Evolutionary conservation across 2,329 filamentous ascomycete species (phyloP), one percentile per base, ranked within the genome.

Genomic region (Escovopsis sp.): DNA sequence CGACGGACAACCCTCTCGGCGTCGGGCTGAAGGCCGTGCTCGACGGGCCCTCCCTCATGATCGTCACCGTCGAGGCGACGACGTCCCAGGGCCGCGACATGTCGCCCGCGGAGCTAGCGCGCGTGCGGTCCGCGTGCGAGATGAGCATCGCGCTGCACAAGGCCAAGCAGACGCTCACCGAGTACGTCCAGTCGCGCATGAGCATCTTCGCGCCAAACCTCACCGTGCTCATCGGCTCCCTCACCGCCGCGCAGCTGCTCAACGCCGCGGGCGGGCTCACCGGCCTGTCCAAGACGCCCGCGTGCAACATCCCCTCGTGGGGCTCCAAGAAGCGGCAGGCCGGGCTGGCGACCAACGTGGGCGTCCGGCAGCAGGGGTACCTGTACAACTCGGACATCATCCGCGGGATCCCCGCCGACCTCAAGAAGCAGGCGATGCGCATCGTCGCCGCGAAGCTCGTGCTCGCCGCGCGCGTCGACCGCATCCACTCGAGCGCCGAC

Each of bases 171-270:
- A 81, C 77, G 1, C 68, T 98, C 36, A 93, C 84, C 2, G 80
- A 90, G 53, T 98, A 94, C 50, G 90, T 98, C 13, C 84, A 94
- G 58, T 94, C 88, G 26, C 82, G 90, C 41, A 96, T 98, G 84
- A 90, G 81, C 45, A 68, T 93, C 25, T 96, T 96, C 52, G 90
- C 90, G 4, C 90, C 90, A 0, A 98, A 98, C 49, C 61, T 96
- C 36, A 94, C 90, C 1, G 78, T 76, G 2, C 71, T 98, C 14
- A 82, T 98, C 39, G 90, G 90, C 14, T 90, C 88, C 1, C 68
- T 94, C 14, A 94, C 88, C 3, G 88, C 90, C 7, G 90, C 90
- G 4, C 88, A 96, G 58, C 72, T 98, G n/a, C 79, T 98, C 48
- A 94, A 94, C 57, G 84, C 85, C 40, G 82, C 86, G 0, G 90